Base-by-base conservation (phyloP, 2,329 filamentous ascomycete genomes). In the Apiospora arundinis region DNA sequence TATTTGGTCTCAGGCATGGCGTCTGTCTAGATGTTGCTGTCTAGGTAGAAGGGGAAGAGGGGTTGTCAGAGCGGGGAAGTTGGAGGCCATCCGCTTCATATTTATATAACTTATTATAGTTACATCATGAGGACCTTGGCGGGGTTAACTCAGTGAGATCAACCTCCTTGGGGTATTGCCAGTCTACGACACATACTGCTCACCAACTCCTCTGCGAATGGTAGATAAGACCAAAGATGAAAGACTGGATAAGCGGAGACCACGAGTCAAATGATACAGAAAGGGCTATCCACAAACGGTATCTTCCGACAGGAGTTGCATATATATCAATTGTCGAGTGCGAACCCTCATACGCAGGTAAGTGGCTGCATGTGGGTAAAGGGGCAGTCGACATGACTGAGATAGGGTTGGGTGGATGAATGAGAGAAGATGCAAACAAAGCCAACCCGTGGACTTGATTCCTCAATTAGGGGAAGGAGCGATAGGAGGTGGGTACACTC, bases 1-100 rank as follows among this genome's bases (percentile, higher is more conserved):
- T 69, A 69, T 8, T 56, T 69, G 28, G 67, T 69, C 21, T 63
- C 56, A 8, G 56, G 56, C 56, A 63, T 63, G 18, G 4, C 9
- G 56, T 63, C 56, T 63, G 32, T n/a, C 7, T 21, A 18, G 44
- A 32, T 56, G 40, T 28, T 45, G 28, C n/a, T 32, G 40, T 67
- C 40, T 67, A n/a, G 18, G 40, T 37, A 63, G 18, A 63, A 63
- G 56, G 21, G 32, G 21, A 40, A 40, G 56, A 60, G 56, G 56
- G 56, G 56, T 40, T 63, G 56, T 32, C 2, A 4, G 56, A 23
- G 56, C 32, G 56, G 56, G 56, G 56, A 63, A 63, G 32, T 63
- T 63, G 32, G 56, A 63, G 56, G 28, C 28, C 28, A n/a, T 40
- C 32, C 21, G 7, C 40, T 37, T 18, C 9, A 18, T 40, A n/a